phyloP scores from a whole-genome alignment of 176 grass and related monocot genomes.

The Rhynchospora tenuis region DNA sequence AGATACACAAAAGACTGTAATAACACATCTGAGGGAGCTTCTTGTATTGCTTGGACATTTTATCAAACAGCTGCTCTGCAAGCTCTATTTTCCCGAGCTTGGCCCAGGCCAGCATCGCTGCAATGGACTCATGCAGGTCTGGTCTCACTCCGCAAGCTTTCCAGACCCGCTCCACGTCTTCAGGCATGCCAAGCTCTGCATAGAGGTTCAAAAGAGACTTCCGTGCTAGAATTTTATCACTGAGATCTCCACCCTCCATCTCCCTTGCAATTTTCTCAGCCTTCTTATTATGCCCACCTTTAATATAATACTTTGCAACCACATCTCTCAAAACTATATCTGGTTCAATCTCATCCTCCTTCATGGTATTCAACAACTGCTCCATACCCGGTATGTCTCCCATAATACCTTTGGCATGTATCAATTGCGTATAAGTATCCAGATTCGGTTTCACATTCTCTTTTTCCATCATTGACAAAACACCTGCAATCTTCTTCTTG shows the following conservation, averaged over 20 bases:
- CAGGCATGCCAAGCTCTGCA: constrained; percentile 42
- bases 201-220: constrained; percentile 56
- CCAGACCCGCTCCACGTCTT: constrained; percentile 67
- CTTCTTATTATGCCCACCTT: constrained; percentile 40
- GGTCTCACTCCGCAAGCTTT: constrained; percentile 31
- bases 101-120: constrained; percentile 56
- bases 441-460: constrained; percentile 47
- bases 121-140: constrained; percentile 35
- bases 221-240: constrained; percentile 18
- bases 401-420: constrained; percentile 54
- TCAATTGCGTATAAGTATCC: constrained; percentile 62
- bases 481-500: constrained; percentile 46
- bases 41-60: constrained; percentile 27
- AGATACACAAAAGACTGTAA: constrained; percentile 47
- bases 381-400: constrained; percentile 57
- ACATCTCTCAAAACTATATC: constrained; percentile 27
- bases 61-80: constrained; percentile 43
- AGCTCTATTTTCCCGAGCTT: constrained; percentile 46
- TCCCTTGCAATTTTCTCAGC: constrained; percentile 42
- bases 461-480: constrained; percentile 70
- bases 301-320: constrained; percentile 61
- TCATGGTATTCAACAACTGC: constrained; percentile 47
- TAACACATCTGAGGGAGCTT: constrained; percentile 42
- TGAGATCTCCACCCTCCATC: constrained; percentile 43
- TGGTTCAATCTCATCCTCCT: constrained; percentile 43